A percentile compares a stretch with the other conserved stretches of the same genome.
Evolutionary conservation across 257 asterid genomes (phyloP).

Genomic region (Euphrasia confusa): DNA sequence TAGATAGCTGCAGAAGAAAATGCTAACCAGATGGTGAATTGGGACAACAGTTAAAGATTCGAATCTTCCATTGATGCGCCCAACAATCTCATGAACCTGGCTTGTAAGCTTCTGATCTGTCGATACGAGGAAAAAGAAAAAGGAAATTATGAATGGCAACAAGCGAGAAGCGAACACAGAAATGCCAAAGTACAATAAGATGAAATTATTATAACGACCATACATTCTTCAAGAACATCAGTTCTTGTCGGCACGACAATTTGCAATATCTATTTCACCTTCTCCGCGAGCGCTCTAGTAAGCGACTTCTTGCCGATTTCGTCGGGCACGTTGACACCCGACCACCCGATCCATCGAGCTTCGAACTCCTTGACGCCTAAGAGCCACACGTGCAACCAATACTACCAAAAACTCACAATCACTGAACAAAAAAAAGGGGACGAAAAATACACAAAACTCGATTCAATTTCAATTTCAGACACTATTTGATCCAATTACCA

Average conservation of each 20-base stretch:
- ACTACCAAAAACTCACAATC: no score
- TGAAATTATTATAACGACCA: slow-evolving; percentile 42
- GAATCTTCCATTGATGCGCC: slow-evolving; percentile 95
- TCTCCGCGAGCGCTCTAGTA: no score
- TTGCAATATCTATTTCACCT: slow-evolving; percentile 31
- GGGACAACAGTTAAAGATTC: slow-evolving; percentile 85
- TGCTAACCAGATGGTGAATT: slow-evolving; percentile 87
- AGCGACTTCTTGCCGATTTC: no score
- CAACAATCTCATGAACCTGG: slow-evolving; percentile 98
- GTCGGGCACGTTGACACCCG: no score
- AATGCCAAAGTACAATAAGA: slow-evolving; percentile 9
- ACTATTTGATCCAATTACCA: background rate
- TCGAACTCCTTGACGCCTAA: no score
- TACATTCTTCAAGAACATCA: slow-evolving; percentile 85
- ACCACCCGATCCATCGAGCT: no score
- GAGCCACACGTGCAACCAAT: no score
- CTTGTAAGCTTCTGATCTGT: slow-evolving; percentile 88
- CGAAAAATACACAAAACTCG: no score
- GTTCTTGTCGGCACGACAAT: slow-evolving; percentile 96
- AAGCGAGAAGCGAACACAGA: slow-evolving; percentile 17
- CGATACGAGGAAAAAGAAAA: slow-evolving; percentile 23
- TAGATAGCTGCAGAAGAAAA: slow-evolving; percentile 16
- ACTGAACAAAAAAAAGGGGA: no score
- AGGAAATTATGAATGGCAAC: slow-evolving; percentile 17
- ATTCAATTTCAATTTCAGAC: no score